A percentile compares a stretch with the other conserved stretches of the same genome.
Conservation (phyloP, 176 grass and related monocot species). For the Musa beccarii region DNA sequence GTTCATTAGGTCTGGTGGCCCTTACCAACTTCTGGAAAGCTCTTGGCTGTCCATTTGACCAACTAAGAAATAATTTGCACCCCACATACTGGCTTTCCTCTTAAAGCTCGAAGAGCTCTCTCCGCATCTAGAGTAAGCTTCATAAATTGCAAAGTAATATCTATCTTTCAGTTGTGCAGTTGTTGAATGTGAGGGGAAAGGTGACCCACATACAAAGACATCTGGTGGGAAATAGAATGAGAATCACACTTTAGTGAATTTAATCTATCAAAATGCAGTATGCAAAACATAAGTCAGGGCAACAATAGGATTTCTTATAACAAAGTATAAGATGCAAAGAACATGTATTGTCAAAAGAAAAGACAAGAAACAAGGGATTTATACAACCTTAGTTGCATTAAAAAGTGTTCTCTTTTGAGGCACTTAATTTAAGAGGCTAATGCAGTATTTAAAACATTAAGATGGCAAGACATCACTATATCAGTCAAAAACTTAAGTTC, state of each 20-base stretch:
- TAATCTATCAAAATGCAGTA: neutral
- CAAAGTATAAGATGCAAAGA: neutral
- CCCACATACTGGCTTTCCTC: conserved; percentile 34
- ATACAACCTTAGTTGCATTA: neutral
- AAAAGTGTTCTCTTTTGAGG: neutral
- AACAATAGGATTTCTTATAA: neutral
- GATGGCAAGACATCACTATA: neutral
- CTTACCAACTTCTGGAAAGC: conserved; percentile 23
- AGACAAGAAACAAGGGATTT: neutral
- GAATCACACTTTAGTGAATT: neutral
- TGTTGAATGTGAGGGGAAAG: conserved; percentile 31
- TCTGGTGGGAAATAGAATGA: conserved; percentile 19
- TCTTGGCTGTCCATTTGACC: conserved; percentile 45
- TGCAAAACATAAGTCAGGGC: neutral
- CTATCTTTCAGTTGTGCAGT: conserved; percentile 34
- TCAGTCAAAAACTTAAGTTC: neutral
- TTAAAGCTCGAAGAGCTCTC: conserved; percentile 31
- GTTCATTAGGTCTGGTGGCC: conserved; percentile 20
- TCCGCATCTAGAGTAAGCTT: conserved; percentile 32
- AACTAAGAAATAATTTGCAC: conserved; percentile 44
- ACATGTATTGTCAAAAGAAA: neutral
- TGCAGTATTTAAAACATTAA: neutral
- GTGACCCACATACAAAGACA: conserved; percentile 51
- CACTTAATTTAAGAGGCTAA: neutral
- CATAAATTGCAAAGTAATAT: conserved; percentile 54